Evolutionary conservation across 179 eudicot genomes (phyloP), one percentile per base, ranked within the genome.

Genomic region (Beta lomatogona): DNA sequence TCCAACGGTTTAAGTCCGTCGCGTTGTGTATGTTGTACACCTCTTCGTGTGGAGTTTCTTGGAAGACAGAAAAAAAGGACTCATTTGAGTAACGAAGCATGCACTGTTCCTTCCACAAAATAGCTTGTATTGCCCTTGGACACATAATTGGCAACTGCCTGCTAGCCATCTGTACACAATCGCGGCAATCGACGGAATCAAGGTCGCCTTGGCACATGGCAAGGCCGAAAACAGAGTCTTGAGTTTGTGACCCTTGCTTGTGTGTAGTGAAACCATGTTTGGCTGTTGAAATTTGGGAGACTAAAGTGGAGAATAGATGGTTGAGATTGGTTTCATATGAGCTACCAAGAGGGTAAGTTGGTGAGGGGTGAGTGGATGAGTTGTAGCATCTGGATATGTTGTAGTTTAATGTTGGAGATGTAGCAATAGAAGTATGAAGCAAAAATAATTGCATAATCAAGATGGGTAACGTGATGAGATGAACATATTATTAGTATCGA

Each of bases 21-120:
- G 6, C 7, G 1, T 46, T 48, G 16, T 21, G 0, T 8, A 7
- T 9, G 15, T 48, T 12, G 18, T 21, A 5, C 21, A 4, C 5
- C 21, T 6, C 12, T n/a, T 6, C 18, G 1, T 1, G 8, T 8
- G 71, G 80, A 5, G 16, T 6, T 6, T 21, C 44, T 55, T 68
- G 54, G 4, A 78, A n/a, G 2, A 7, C 28, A 3, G 55, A 54
- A 50, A 68, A 53, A 5, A 78, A 52, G 19, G 81, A 78, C 19
- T 69, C 11, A 11, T 78, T 78, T 9, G 75, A 53, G 66, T 78
- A 78, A 28, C 65, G 81, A 31, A 79, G 13, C 76, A 79, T 79
- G 68, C 76, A 79, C 6, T 55, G 21, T 69, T 79, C 81, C 57
- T 79, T 70, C 81, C 81, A 79, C 8, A 79, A 3, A 14, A 44